Conservation (phyloP, 2,329 filamentous ascomycete species). For the Celoporthe dispersa region DNA sequence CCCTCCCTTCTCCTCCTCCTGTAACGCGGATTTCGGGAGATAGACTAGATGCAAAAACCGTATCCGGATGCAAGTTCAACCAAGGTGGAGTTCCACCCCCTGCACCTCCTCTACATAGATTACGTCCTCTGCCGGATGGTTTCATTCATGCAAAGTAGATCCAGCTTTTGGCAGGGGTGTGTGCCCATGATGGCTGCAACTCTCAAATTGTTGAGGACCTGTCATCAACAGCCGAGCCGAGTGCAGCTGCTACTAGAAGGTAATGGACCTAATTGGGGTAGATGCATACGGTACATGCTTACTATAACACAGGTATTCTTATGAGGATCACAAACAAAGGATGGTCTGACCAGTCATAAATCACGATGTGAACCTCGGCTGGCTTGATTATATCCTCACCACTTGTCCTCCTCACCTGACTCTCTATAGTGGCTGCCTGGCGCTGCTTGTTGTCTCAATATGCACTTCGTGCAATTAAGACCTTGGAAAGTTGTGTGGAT, state of each 20-base stretch:
- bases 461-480: neutral
- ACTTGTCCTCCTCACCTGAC: neutral
- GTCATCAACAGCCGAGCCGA: neutral
- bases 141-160: conserved; percentile 4
- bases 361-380: neutral
- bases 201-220: neutral
- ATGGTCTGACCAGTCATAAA: neutral
- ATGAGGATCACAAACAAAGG: neutral
- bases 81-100: conserved; percentile 7
- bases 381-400: neutral
- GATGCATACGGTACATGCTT: neutral
- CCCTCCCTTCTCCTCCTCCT: neutral
- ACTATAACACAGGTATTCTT: neutral
- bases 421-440: neutral
- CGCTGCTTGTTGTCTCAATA: neutral
- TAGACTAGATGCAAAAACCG: neutral
- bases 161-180: neutral
- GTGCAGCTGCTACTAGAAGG: neutral
- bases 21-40: neutral
- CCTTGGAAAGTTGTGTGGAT: neutral
- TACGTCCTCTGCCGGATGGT: neutral
- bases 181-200: conserved; percentile 2
- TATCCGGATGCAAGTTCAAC: neutral
- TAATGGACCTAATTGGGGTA: neutral
- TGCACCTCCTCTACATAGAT: neutral